A percentile compares a stretch with the other conserved stretches of the same genome.
Evolutionary conservation across 441 rosid genomes (phyloP).

Genomic region (Macaranga tanarius): DNA sequence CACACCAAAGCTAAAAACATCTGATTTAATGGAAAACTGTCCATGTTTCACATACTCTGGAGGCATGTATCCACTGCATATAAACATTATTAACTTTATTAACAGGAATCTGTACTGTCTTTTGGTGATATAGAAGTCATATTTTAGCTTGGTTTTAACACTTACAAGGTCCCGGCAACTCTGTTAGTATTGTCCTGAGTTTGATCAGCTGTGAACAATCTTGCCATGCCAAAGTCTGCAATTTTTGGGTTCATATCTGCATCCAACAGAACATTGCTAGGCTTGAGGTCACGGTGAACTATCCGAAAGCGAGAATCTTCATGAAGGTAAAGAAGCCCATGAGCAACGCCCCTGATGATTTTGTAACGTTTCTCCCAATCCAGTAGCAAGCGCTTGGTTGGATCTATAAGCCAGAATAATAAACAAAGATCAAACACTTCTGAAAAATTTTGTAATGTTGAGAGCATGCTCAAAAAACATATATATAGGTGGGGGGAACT

Average conservation of each 20-base stretch:
- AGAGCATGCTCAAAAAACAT: too few species aligned
- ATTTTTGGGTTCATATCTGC: slow-evolving; percentile 28
- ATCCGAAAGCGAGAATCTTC: slow-evolving; percentile 27
- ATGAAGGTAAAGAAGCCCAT: slow-evolving; percentile 31
- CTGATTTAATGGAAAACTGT: slow-evolving; percentile 14
- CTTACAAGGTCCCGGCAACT: slow-evolving; percentile 29
- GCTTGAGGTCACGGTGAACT: slow-evolving; percentile 27
- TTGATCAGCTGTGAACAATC: slow-evolving; percentile 21
- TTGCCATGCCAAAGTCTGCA: slow-evolving; percentile 34
- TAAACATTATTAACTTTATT: not conserved
- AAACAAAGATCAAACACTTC: too few species aligned
- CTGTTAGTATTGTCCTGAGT: slow-evolving; percentile 14
- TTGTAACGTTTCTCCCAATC: slow-evolving; percentile 27
- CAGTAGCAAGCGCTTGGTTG: slow-evolving; percentile 11
- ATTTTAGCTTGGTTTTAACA: not conserved
- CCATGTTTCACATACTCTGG: slow-evolving; percentile 3
- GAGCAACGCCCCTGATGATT: slow-evolving; percentile 16
- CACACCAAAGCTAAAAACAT: slow-evolving; percentile 20
- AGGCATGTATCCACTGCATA: slow-evolving; percentile 24
- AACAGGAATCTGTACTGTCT: not conserved
- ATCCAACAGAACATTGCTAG: slow-evolving; percentile 21
- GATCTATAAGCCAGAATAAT: slow-evolving; percentile 18
- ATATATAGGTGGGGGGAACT: too few species aligned
- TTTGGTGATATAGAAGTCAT: not conserved
- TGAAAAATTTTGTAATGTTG: not conserved